These are phyloP conservation scores for Sordariomycetes sp. DNA, from an alignment of 2,329 filamentous ascomycete species.

Conservation along the genomic window DNA sequence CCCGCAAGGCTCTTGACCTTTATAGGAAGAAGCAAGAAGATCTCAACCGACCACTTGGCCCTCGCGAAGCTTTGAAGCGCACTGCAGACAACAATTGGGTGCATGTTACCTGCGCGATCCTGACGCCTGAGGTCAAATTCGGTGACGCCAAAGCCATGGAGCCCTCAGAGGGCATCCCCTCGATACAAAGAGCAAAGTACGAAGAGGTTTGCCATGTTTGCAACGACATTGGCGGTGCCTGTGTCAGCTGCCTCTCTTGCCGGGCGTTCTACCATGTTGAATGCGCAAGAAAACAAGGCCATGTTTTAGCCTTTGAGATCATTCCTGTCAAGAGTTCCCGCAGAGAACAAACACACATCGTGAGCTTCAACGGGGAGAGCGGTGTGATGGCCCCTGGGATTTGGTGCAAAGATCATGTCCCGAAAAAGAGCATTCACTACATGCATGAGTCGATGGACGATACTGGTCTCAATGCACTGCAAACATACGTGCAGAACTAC, in stretches of 20 bases:
- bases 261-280: conserved; percentile 66
- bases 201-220: conserved; percentile 78
- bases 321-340: conserved; percentile 82
- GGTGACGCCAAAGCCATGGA: conserved; percentile 74
- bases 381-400: conserved; percentile 79
- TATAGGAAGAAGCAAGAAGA: conserved; percentile 79
- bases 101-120: conserved; percentile 86
- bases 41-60: conserved; percentile 71
- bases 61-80: conserved; percentile 84
- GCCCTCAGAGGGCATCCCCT: conserved; percentile 81
- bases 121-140: conserved; percentile 89
- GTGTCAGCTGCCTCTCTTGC: conserved; percentile 73
- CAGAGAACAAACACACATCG: conserved; percentile 69
- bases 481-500: conserved; percentile 79
- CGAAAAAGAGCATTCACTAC: conserved; percentile 66
- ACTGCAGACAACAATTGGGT: conserved; percentile 98
- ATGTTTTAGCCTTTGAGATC: conserved; percentile 83
- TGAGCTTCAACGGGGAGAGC: conserved; percentile 71
- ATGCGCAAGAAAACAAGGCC: conserved; percentile 78
- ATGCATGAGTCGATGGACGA: conserved; percentile 70
- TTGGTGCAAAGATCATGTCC: conserved; percentile 86
- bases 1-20: conserved; percentile 68
- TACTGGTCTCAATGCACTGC: conserved; percentile 67
- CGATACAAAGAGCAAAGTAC: conserved; percentile 64
- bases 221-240: conserved; percentile 66